These are phyloP conservation scores for Pseudoneurospora amorphoporcata DNA, from an alignment of 495 filamentous ascomycete species.

Conservation along the genomic window DNA sequence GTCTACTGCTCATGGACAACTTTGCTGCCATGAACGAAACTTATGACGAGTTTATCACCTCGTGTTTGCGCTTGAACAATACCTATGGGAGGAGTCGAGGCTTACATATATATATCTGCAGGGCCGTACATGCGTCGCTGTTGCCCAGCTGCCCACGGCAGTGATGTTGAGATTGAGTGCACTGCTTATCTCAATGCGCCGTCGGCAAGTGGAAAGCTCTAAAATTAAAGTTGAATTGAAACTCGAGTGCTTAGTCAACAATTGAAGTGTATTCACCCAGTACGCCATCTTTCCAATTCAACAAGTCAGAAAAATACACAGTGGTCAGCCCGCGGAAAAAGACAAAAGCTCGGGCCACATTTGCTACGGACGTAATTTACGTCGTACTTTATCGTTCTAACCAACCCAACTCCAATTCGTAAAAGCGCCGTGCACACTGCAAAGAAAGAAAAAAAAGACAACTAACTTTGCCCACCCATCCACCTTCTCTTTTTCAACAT, in stretches of 20 bases:
- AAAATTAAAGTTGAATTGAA: not conserved
- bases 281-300: not conserved
- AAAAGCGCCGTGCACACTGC: not conserved
- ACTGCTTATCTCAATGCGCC: slow-evolving; percentile 37
- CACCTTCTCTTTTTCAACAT: not conserved
- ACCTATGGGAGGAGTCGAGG: not conserved
- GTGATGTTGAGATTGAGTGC: slow-evolving; percentile 67
- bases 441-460: not conserved
- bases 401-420: not conserved
- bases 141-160: slow-evolving; percentile 53
- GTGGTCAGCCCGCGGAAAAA: not conserved
- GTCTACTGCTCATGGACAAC: slow-evolving; percentile 57
- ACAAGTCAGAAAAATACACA: not conserved
- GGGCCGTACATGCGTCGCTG: slow-evolving; percentile 57
- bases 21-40: slow-evolving; percentile 55
- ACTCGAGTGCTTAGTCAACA: not conserved
- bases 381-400: not conserved
- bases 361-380: not conserved
- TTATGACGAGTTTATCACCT: slow-evolving; percentile 46
- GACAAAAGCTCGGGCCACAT: not conserved
- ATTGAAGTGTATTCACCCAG: not conserved
- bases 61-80: slow-evolving; percentile 2
- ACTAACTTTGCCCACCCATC: not conserved
- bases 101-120: not conserved
- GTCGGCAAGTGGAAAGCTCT: not conserved